These are phyloP conservation scores for Gleditsia sinensis DNA, from an alignment of 306 rosid species.

Conservation along the genomic window DNA sequence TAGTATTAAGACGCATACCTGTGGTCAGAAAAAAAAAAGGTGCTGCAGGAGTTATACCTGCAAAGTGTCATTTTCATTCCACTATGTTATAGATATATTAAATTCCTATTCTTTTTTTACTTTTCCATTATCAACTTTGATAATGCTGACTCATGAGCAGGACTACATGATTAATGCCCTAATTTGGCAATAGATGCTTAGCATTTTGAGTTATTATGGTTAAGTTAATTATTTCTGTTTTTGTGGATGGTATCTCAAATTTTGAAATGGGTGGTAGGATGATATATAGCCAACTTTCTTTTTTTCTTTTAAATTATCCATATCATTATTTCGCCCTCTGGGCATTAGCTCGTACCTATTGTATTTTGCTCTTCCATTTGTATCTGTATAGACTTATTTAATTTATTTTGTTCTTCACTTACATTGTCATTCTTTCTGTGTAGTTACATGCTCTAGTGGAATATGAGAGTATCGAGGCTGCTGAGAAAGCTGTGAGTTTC, in stretches of 20 bases:
- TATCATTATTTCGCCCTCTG: not conserved
- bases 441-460: slow-evolving; percentile 93
- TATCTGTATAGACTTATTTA: slow-evolving; percentile 10
- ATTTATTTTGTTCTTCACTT: not conserved
- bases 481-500: slow-evolving; percentile 90
- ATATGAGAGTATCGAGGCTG: slow-evolving; percentile 85
- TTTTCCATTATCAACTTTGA: not conserved
- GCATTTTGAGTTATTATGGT: not conserved
- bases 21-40: not conserved
- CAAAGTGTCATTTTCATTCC: not conserved
- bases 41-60: not conserved
- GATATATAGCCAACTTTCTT: slow-evolving; percentile 4
- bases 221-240: slow-evolving; percentile 1
- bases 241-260: not conserved
- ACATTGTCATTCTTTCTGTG: slow-evolving; percentile 1
- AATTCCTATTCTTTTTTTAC: not conserved
- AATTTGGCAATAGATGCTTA: slow-evolving; percentile 13
- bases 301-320: not conserved
- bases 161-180: not conserved
- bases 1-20: not conserved
- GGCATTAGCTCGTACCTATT: slow-evolving; percentile 6
- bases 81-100: slow-evolving; percentile 1
- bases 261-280: slow-evolving; percentile 18
- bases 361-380: slow-evolving; percentile 26
- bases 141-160: not conserved